A percentile compares a stretch with the other conserved stretches of the same genome.
Evolutionary conservation across 805 yeast species (phyloP).

Genomic region (Yueomyces sp.): DNA sequence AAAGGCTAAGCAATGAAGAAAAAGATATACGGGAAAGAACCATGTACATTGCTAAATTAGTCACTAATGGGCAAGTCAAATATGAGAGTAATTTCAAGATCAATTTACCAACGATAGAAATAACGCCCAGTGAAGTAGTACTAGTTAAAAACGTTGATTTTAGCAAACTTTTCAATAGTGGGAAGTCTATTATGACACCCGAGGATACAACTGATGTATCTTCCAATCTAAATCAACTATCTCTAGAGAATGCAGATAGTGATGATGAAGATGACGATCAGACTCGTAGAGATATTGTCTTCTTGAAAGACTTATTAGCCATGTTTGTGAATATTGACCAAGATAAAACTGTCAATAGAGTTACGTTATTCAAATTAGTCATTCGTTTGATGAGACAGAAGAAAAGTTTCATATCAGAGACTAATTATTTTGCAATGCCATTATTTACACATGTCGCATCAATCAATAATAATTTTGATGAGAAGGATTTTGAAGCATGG

Average conservation of each 20-base stretch:
- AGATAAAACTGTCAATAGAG: slow-evolving; percentile 22
- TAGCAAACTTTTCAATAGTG: not conserved
- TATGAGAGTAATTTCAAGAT: slow-evolving; percentile 19
- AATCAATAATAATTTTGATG: slow-evolving; percentile 42
- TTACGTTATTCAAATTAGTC: slow-evolving; percentile 31
- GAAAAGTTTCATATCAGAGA: slow-evolving; percentile 43
- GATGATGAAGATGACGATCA: slow-evolving; percentile 24
- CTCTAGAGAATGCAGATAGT: slow-evolving; percentile 6
- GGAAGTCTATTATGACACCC: not conserved
- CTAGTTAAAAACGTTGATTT: slow-evolving; percentile 2
- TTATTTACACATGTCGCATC: slow-evolving; percentile 40
- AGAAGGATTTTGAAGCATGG: slow-evolving; percentile 47
- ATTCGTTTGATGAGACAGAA: slow-evolving; percentile 51
- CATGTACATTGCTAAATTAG: slow-evolving; percentile 21
- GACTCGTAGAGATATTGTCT: slow-evolving; percentile 39
- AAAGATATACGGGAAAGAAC: slow-evolving; percentile 19
- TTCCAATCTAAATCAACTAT: not conserved
- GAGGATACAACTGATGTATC: not conserved
- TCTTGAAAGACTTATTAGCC: slow-evolving; percentile 55
- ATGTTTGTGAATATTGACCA: slow-evolving; percentile 35
- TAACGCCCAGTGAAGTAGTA: not conserved
- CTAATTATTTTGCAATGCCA: slow-evolving; percentile 41
- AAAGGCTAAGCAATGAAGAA: slow-evolving; percentile 14
- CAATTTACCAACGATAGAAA: slow-evolving; percentile 7
- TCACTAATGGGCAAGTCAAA: slow-evolving; percentile 13